Conservation (phyloP, 495 filamentous ascomycete species). For the Penicillium coprophilum region DNA sequence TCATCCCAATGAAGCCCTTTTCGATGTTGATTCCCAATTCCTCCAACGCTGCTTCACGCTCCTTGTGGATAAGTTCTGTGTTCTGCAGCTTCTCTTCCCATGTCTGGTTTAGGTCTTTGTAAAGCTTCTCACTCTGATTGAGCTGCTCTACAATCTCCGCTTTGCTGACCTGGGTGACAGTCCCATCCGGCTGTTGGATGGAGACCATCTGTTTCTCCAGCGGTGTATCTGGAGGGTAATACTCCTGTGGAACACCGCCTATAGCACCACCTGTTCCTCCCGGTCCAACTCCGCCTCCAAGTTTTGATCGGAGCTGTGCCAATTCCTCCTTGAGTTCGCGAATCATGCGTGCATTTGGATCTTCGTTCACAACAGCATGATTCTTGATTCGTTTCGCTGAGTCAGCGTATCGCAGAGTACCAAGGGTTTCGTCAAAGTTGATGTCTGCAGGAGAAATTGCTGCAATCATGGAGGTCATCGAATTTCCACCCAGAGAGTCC, state of each 20-base stretch:
- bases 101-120: slow-evolving; percentile 95
- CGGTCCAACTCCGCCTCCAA: slow-evolving; percentile 63
- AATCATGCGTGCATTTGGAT: slow-evolving; percentile 98
- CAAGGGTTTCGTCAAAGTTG: slow-evolving; percentile 97
- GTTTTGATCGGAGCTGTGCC: slow-evolving; percentile 79
- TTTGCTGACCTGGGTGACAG: slow-evolving; percentile 93
- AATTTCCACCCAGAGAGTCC: slow-evolving; percentile 96
- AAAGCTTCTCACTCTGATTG: slow-evolving; percentile 91
- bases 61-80: slow-evolving; percentile 96
- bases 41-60: slow-evolving; percentile 91
- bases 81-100: slow-evolving; percentile 97
- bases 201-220: slow-evolving; percentile 95
- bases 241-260: slow-evolving; percentile 62
- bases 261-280: slow-evolving; percentile 37
- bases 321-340: slow-evolving; percentile 96
- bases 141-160: slow-evolving; percentile 97
- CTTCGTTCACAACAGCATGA: slow-evolving; percentile 98
- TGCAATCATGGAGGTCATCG: slow-evolving; percentile 99
- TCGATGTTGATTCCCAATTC: slow-evolving; percentile 98
- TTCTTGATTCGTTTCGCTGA: slow-evolving; percentile 99
- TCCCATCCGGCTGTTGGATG: slow-evolving; percentile 82
- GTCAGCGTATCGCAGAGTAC: slow-evolving; percentile 94
- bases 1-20: slow-evolving; percentile 93
- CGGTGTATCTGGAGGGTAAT: slow-evolving; percentile 87
- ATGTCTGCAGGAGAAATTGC: slow-evolving; percentile 98